A percentile compares a stretch with the other conserved stretches of the same genome.
Conservation (phyloP, 2,329 filamentous ascomycete genomes). For the Myriosclerotinia curreyana region DNA sequence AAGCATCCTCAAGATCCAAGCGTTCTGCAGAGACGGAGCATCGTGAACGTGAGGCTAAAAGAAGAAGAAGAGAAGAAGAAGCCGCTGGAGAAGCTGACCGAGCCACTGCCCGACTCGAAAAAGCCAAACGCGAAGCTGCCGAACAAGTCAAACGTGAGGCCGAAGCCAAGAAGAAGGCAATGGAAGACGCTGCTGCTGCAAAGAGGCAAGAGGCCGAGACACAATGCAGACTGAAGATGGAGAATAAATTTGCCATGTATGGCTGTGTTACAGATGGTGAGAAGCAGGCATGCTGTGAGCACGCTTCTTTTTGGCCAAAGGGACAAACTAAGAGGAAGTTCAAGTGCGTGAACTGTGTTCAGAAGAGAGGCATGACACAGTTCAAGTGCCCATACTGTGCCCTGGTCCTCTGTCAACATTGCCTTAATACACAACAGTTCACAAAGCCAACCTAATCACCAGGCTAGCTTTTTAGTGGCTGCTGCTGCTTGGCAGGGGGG, state of each 20-base stretch:
- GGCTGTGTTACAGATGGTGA: slow-evolving; percentile 23
- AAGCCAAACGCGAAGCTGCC: not conserved
- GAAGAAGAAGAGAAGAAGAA: slow-evolving; percentile 15
- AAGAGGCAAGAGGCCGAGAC: slow-evolving; percentile 14
- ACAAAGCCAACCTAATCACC: not conserved
- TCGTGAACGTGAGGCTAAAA: not conserved
- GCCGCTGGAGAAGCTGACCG: not conserved
- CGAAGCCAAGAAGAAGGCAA: not conserved
- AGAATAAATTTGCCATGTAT: slow-evolving; percentile 15
- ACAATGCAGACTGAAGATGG: slow-evolving; percentile 12
- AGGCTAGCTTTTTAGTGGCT: not conserved
- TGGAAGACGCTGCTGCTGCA: not conserved
- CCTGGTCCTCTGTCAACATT: slow-evolving; percentile 25
- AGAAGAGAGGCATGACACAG: slow-evolving; percentile 26
- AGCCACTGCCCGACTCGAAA: not conserved
- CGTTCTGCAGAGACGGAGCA: not conserved
- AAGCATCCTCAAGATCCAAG: not conserved
- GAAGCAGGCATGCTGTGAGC: slow-evolving; percentile 26
- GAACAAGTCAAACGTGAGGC: slow-evolving; percentile 2
- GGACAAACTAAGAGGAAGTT: slow-evolving; percentile 27
- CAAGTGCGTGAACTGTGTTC: slow-evolving; percentile 26
- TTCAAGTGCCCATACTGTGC: slow-evolving; percentile 29
- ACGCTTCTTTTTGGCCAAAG: slow-evolving; percentile 28
- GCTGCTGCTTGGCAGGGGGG: not conserved
- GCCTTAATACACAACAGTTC: slow-evolving; percentile 7